Conservation (phyloP, 805 yeast genomes). For the Suhomyces sp. region DNA sequence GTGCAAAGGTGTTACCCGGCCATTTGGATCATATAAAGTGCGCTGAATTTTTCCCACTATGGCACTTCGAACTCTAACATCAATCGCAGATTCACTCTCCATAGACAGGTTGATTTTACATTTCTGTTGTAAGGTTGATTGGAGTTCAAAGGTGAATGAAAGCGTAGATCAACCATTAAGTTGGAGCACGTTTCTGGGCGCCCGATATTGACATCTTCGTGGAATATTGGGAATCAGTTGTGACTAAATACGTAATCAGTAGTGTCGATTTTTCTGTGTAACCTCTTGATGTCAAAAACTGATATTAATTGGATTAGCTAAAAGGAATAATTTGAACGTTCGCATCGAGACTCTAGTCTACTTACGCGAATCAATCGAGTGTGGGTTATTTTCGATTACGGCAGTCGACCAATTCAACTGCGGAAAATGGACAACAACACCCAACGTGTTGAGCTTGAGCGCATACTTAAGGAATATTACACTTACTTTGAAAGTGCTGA, state of each 20-base stretch:
- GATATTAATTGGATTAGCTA: too few relatives aligned
- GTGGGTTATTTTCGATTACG: not conserved
- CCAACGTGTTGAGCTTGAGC: slow-evolving; percentile 18
- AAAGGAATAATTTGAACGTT: not conserved
- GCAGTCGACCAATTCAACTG: not conserved
- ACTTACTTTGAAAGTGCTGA: slow-evolving; percentile 17
- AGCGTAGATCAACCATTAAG: slow-evolving; percentile 37
- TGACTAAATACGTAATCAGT: slow-evolving; percentile 28
- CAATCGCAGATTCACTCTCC: slow-evolving; percentile 39
- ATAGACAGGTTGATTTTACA: slow-evolving; percentile 13
- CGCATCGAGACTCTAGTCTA: not conserved
- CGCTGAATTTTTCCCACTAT: not conserved
- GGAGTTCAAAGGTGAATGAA: slow-evolving; percentile 30
- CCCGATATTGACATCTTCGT: slow-evolving; percentile 39
- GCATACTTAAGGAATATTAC: slow-evolving; percentile 20
- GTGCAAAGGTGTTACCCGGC: slow-evolving; percentile 2
- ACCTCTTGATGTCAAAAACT: not conserved
- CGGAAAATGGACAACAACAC: slow-evolving; percentile 1
- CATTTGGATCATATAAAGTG: not conserved
- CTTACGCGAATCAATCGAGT: not conserved
- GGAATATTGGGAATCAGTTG: slow-evolving; percentile 47
- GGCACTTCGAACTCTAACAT: slow-evolving; percentile 22
- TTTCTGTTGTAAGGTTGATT: slow-evolving; percentile 11
- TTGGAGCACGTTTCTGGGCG: slow-evolving; percentile 48
- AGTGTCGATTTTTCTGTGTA: not conserved